Evolutionary conservation across 163 green algal genomes (phyloP).

Genomic region (Scenedesmus sp.): DNA sequence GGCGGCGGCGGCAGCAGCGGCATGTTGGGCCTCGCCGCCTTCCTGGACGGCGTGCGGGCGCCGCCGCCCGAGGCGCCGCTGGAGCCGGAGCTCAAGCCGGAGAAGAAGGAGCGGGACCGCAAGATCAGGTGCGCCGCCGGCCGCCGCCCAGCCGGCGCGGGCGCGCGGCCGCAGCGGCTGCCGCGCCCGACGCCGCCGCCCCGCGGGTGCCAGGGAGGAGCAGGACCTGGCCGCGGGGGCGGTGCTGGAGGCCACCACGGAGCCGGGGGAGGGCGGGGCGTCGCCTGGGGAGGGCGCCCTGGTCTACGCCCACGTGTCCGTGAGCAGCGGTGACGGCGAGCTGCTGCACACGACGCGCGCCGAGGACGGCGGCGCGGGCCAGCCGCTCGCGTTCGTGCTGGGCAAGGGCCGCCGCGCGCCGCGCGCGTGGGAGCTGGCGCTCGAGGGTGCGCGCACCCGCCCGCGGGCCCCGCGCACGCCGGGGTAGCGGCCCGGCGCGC

Average conservation of each 20-base stretch:
- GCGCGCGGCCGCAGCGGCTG: background rate
- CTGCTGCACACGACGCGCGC: conserved; percentile 63
- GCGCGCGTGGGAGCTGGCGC: conserved; percentile 75
- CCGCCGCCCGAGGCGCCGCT: conserved; percentile 47
- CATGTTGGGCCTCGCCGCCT: conserved; percentile 25
- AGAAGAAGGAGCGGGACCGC: conserved; percentile 49
- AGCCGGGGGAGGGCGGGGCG: conserved; percentile 50
- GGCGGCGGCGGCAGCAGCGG: too few species aligned
- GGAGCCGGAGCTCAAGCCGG: conserved; percentile 56
- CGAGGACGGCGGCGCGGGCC: conserved; percentile 66
- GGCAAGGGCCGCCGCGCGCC: conserved; percentile 66
- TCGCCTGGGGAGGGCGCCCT: conserved; percentile 57
- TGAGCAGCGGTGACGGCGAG: conserved; percentile 47
- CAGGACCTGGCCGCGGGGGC: conserved; percentile 69
- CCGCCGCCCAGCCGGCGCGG: background rate
- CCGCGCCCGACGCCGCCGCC: background rate
- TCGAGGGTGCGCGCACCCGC: conserved; percentile 58
- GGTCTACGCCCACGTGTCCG: conserved; percentile 74
- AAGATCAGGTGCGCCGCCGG: conserved; percentile 47
- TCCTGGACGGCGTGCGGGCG: conserved; percentile 47
- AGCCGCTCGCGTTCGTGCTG: conserved; percentile 70
- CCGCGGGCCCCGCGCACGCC: background rate
- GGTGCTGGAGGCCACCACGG: conserved; percentile 65
- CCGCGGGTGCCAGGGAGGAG: conserved; percentile 63
- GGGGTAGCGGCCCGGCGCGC: background rate